A percentile compares a stretch with the other conserved stretches of the same genome.
Evolutionary conservation across 805 yeast species (phyloP).

Genomic region (Barnettozyma populi): DNA sequence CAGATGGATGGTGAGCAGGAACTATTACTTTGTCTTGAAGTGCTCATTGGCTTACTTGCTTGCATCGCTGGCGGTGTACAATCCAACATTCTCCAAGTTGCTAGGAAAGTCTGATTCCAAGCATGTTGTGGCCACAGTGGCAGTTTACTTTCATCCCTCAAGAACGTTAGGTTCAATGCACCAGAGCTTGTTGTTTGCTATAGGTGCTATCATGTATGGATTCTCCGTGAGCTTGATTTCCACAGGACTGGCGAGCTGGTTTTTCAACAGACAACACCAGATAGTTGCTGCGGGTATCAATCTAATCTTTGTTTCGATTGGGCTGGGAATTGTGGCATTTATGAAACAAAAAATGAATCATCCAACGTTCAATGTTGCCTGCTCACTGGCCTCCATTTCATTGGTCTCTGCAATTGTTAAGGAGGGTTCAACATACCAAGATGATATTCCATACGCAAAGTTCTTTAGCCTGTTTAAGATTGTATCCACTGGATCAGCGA

Average conservation of each 20-base stretch:
- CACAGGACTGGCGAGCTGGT: constrained; percentile 43
- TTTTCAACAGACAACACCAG: constrained; percentile 40
- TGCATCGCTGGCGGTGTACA: constrained; percentile 70
- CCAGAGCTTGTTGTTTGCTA: constrained; percentile 62
- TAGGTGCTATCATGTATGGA: constrained; percentile 47
- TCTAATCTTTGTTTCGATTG: constrained; percentile 44
- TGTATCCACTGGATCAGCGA: constrained; percentile 53
- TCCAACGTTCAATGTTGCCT: constrained; percentile 74
- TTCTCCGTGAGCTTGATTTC: constrained; percentile 47
- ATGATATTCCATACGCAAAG: constrained; percentile 49
- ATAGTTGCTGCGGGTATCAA: constrained; percentile 48
- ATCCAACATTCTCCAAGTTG: constrained; percentile 39
- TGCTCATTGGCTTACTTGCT: constrained; percentile 70
- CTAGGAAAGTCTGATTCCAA: constrained; percentile 68
- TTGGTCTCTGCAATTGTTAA: constrained; percentile 65
- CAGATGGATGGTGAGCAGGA: constrained; percentile 7
- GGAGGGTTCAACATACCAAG: constrained; percentile 63
- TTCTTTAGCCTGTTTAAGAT: constrained; percentile 50
- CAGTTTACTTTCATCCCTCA: constrained; percentile 81
- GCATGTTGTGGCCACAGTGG: constrained; percentile 77
- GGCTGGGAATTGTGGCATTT: constrained; percentile 63
- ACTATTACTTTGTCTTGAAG: constrained; percentile 39
- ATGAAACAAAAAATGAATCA: constrained; percentile 62
- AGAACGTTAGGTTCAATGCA: constrained; percentile 77
- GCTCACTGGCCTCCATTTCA: constrained; percentile 69